Evolutionary conservation across 139 green algal genomes (phyloP).

Genomic region (Coelastrella sp.): DNA sequence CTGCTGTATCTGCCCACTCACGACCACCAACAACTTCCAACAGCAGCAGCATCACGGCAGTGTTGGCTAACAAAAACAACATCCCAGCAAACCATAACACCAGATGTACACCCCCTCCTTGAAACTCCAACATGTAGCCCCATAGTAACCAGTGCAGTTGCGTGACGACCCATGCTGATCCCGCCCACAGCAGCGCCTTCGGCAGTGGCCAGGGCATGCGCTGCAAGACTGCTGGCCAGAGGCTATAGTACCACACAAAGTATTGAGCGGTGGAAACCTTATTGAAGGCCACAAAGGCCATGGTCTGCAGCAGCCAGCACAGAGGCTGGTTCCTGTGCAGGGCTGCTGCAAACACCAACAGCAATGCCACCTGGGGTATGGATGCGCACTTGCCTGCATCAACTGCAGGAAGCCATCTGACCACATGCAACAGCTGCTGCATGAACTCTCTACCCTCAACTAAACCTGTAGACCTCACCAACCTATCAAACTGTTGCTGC

Average conservation of each 20-base stretch:
- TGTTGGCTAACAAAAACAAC: constrained; percentile 70
- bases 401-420: constrained; percentile 2
- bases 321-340: constrained; percentile 46
- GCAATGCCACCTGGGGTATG: constrained; percentile 44
- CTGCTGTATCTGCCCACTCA: no score
- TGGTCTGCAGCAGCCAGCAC: constrained; percentile 70
- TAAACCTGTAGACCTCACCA: neutral
- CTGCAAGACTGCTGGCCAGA: constrained; percentile 83
- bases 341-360: constrained; percentile 47
- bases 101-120: constrained; percentile 67
- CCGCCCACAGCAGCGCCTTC: constrained; percentile 3
- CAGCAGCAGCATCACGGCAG: constrained; percentile 47
- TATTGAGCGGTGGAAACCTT: constrained; percentile 95
- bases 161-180: constrained; percentile 57
- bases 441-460: neutral
- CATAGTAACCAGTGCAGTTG: constrained; percentile 85
- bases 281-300: constrained; percentile 94
- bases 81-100: constrained; percentile 72
- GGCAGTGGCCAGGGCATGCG: constrained; percentile 50
- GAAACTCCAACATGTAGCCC: constrained; percentile 84
- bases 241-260: constrained; percentile 96
- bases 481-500: neutral
- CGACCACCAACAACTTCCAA: neutral
- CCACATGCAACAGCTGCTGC: neutral
- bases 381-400: constrained; percentile 45